Conservation (phyloP, 1,139 yeast species). For the Geotrichum siamense region DNA sequence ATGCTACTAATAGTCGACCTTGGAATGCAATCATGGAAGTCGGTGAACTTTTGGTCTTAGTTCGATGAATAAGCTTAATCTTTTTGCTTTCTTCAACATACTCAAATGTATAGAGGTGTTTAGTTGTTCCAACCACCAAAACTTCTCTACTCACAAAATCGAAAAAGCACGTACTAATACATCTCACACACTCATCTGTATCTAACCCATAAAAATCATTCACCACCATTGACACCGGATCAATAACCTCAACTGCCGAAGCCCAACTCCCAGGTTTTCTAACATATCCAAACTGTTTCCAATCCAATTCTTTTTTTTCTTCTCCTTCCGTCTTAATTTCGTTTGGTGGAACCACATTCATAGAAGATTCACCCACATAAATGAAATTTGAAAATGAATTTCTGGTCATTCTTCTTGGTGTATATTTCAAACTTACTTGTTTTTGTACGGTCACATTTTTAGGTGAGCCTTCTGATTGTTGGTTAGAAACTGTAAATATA, state of each 20-base stretch:
- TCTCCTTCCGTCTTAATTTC: constrained; percentile 9
- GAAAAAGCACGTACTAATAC: constrained; percentile 36
- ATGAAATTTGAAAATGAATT: constrained; percentile 26
- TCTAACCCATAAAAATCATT: constrained; percentile 41
- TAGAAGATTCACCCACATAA: constrained; percentile 46
- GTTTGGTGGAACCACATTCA: constrained; percentile 25
- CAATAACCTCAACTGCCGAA: constrained; percentile 49
- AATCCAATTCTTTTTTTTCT: constrained; percentile 34
- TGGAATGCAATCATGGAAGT: constrained; percentile 50
- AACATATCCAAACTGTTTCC: constrained; percentile 39
- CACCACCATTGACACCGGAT: constrained; percentile 36
- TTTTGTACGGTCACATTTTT: constrained; percentile 38
- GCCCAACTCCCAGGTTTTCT: constrained; percentile 37
- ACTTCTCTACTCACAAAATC: constrained; percentile 34
- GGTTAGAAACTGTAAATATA: constrained; percentile 55
- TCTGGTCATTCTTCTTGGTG: constrained; percentile 46
- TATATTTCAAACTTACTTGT: constrained; percentile 42
- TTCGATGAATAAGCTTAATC: constrained; percentile 52
- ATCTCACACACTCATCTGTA: constrained; percentile 40
- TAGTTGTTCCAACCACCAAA: constrained; percentile 40
- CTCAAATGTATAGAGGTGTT: constrained; percentile 42
- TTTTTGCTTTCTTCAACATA: constrained; percentile 36
- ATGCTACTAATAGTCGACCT: constrained; percentile 56
- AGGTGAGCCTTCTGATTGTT: constrained; percentile 35
- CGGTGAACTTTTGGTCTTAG: constrained; percentile 48